Evolutionary conservation across 331 rosid species (phyloP).

Genomic region (Quercus lobata): DNA sequence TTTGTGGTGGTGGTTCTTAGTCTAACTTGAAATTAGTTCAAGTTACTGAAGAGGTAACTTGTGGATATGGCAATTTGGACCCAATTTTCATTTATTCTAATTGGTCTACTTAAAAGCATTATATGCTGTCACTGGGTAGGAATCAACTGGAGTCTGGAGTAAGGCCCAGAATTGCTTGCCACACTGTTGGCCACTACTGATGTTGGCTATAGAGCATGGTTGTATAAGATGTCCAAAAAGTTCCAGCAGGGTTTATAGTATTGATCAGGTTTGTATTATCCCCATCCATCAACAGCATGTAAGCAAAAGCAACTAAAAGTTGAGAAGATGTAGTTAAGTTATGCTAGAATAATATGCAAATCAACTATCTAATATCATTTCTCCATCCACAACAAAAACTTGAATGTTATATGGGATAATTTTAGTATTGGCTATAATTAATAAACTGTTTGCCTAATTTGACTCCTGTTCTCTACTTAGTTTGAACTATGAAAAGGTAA

Average conservation of each 20-base stretch:
- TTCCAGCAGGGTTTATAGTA: not conserved
- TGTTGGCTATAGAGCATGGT: not conserved
- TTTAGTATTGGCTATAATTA: not conserved
- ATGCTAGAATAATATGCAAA: not conserved
- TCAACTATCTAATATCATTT: not conserved
- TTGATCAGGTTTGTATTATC: not conserved
- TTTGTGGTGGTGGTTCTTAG: not conserved
- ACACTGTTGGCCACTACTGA: not conserved
- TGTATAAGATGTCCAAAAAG: not conserved
- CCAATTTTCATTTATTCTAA: not conserved
- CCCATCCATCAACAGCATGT: not conserved
- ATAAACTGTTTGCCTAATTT: not conserved
- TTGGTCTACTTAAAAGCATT: not conserved
- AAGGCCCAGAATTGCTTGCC: not conserved
- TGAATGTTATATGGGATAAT: not conserved
- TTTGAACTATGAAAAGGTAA: conserved; percentile 6
- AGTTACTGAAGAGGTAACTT: not conserved
- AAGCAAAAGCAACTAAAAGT: not conserved
- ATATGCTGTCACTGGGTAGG: not conserved
- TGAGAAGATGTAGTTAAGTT: not conserved
- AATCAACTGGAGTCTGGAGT: not conserved
- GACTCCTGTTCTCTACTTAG: conserved; percentile 3
- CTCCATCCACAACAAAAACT: not conserved
- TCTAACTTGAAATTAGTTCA: not conserved
- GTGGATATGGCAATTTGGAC: not conserved